phyloP scores from a whole-genome alignment of 139 green algal genomes.

The Chlamydomonas schloesseri region DNA sequence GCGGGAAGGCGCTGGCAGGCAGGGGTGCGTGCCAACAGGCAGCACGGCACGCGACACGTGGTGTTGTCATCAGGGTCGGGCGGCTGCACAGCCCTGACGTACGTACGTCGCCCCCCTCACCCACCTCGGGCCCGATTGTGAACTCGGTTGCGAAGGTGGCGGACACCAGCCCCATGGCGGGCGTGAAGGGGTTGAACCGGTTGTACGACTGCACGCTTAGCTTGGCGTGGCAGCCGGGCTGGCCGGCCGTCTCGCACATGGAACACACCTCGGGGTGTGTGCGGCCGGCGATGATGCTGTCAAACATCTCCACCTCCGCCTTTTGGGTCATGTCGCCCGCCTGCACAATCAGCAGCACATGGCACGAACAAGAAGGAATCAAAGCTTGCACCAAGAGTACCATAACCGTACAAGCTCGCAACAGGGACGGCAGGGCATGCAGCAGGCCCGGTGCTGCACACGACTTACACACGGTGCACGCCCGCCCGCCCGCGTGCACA shows the following conservation, averaged over 20 bases:
- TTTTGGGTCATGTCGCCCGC: background rate
- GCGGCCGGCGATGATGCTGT: background rate
- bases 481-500: background rate
- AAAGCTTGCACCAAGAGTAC: background rate
- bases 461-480: background rate
- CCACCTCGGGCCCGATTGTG: conserved; percentile 8
- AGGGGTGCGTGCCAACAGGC: too few relatives aligned
- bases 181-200: background rate
- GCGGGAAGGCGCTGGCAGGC: too few relatives aligned
- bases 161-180: conserved; percentile 3
- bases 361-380: background rate
- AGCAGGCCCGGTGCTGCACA: too few relatives aligned
- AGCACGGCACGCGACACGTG: too few relatives aligned
- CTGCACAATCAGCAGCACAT: background rate
- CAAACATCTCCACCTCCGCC: background rate
- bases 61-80: too few relatives aligned
- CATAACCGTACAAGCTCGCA: too few relatives aligned
- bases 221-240: conserved; percentile 8
- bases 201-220: conserved; percentile 26
- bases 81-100: too few relatives aligned
- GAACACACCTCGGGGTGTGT: background rate
- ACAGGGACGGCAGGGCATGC: too few relatives aligned
- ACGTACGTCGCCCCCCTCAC: too few relatives aligned
- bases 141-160: conserved; percentile 38
- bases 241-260: background rate